A percentile compares a stretch with the other conserved stretches of the same genome.
phyloP scores from a whole-genome alignment of 2,329 filamentous ascomycete species.

The Penicillium sp. region DNA sequence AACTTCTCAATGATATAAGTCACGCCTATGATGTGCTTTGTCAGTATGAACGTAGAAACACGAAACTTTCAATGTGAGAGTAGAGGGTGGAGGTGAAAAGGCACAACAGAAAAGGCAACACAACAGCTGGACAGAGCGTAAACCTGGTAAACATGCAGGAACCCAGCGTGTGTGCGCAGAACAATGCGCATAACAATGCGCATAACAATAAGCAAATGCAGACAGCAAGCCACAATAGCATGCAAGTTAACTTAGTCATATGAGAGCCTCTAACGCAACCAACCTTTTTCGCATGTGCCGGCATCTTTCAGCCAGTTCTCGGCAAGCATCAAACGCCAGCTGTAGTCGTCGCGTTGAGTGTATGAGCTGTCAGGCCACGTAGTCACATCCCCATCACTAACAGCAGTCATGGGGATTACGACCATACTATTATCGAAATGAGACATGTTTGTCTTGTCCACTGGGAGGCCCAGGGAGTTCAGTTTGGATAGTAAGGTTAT shows the following conservation, averaged over 20 bases:
- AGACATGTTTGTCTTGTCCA: slow-evolving; percentile 1
- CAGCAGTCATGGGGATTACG: slow-evolving; percentile 34
- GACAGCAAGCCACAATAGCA: background rate
- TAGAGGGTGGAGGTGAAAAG: background rate
- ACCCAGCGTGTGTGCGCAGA: background rate
- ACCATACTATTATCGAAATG: slow-evolving; percentile 20
- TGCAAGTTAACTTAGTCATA: background rate
- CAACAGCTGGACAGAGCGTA: background rate
- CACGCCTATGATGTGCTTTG: slow-evolving; percentile 31
- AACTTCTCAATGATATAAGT: slow-evolving; percentile 52
- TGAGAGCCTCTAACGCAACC: slow-evolving; percentile 13
- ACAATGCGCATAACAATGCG: too few species aligned
- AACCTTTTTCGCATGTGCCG: slow-evolving; percentile 39
- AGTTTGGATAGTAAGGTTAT: background rate
- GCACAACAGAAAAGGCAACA: background rate
- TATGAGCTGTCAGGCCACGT: slow-evolving; percentile 36
- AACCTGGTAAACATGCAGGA: background rate
- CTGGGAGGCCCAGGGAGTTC: background rate
- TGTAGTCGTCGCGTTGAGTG: slow-evolving; percentile 32
- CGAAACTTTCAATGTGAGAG: background rate
- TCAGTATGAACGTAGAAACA: background rate
- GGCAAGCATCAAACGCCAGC: slow-evolving; percentile 49
- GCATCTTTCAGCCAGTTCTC: slow-evolving; percentile 47
- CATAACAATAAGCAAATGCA: background rate
- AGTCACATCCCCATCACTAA: slow-evolving; percentile 39